A percentile compares a stretch with the other conserved stretches of the same genome.
Evolutionary conservation across 495 filamentous ascomycete species (phyloP).

Genomic region (Xylaria sp.): DNA sequence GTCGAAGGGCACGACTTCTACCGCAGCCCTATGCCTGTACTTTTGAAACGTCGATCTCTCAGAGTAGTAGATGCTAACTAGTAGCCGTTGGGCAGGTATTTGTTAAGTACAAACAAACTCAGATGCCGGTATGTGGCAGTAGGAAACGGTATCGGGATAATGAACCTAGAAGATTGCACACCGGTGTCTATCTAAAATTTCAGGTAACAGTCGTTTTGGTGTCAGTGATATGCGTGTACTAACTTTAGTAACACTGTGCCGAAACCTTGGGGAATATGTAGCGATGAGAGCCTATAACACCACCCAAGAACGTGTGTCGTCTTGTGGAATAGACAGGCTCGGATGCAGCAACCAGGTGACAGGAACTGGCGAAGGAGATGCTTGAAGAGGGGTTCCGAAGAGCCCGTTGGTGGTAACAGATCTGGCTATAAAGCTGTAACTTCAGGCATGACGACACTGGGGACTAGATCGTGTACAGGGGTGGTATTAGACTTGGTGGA

Average conservation of each 20-base stretch:
- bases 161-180: background rate
- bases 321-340: background rate
- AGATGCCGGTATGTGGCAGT: slow-evolving; percentile 30
- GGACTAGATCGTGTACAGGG: slow-evolving; percentile 30
- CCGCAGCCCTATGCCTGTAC: background rate
- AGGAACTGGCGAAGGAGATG: background rate
- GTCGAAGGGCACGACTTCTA: slow-evolving; percentile 17
- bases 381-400: slow-evolving; percentile 25
- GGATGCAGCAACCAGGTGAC: background rate
- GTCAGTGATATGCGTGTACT: background rate
- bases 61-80: background rate
- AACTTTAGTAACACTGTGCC: background rate
- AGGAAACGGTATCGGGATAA: slow-evolving; percentile 6
- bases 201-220: background rate
- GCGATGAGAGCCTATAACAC: background rate
- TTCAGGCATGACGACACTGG: slow-evolving; percentile 18
- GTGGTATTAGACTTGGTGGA: slow-evolving; percentile 25
- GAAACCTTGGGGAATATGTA: background rate
- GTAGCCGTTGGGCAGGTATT: background rate
- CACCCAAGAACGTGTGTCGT: background rate
- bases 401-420: slow-evolving; percentile 5
- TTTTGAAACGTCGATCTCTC: background rate
- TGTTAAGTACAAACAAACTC: slow-evolving; percentile 19
- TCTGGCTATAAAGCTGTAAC: slow-evolving; percentile 21
- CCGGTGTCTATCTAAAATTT: slow-evolving; percentile 18